Evolutionary conservation across 2,329 filamentous ascomycete species (phyloP), one percentile per base, ranked within the genome.

Genomic region (Thielaviopsis ethacetica): DNA sequence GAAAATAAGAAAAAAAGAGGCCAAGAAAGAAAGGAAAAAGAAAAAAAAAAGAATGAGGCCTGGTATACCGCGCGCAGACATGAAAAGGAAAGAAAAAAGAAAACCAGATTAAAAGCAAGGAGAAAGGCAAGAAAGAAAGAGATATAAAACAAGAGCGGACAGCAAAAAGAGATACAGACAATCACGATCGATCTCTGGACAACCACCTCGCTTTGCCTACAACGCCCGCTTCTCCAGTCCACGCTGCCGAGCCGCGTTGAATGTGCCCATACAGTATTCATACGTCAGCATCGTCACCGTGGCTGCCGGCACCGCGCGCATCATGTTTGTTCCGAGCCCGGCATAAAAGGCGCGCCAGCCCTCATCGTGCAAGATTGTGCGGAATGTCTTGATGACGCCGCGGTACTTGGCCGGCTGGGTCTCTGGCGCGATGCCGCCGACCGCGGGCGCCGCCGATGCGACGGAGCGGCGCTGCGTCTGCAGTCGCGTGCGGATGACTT

Each of bases 241-340:
- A 19, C 53, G 53, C 21, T 54, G 54, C 17, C 60, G 50, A 41
- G 56, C 60, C 13, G 57, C 60, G 24, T 61, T 77, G 21, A 82
- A 69, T 59, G 72, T 68, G 57, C 75, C 72, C 80, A 82, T 82
- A 55, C 77, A 73, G 65, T 85, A 93, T 72, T 98, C 93, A 68
- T 95, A 98, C 13, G 91, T 97, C 68, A 97, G 77, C 85, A 98
- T 94, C 2, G 93, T 98, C 26, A 95, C 95, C 67, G 95, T 95
- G 21, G 93, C 91, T 22, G 93, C 90, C 34, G 93, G 93, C 13
- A 98, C 85, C 7, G 93, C 93, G 59, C 93, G 82, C 76, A 97
- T 89, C 82, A 98, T 88, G 72, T 98, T 98, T 54, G 91, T 95
- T 44, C 93, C 93, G 77, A 98, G 89, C 41, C 93, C 93, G 24